Evolutionary conservation across 2,329 filamentous ascomycete genomes (phyloP).

Genomic region (Arthrocladium fulminans): DNA sequence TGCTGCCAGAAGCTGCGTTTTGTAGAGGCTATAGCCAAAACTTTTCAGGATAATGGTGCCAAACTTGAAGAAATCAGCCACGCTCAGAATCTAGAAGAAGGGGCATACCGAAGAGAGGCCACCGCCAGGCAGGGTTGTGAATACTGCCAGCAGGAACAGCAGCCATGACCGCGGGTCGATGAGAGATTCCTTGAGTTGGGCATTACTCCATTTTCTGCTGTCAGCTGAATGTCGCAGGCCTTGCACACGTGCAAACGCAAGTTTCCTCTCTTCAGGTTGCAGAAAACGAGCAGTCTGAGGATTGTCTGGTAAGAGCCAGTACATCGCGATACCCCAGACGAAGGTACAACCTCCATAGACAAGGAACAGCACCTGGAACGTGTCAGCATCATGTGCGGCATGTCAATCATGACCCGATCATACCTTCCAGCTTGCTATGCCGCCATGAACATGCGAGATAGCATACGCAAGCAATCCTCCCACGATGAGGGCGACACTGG

Average conservation of each 20-base stretch:
- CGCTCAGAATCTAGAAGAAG: neutral
- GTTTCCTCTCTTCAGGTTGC: constrained; percentile 4
- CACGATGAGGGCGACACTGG: constrained; percentile 13
- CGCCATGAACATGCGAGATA: constrained; percentile 13
- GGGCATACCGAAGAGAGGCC: constrained; percentile 20
- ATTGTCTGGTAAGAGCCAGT: constrained; percentile 22
- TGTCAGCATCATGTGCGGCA: neutral
- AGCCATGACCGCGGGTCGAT: constrained; percentile 28
- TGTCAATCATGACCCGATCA: neutral
- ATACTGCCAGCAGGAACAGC: constrained; percentile 24
- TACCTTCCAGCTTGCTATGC: constrained; percentile 11
- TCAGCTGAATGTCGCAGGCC: constrained; percentile 6
- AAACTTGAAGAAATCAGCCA: constrained; percentile 12
- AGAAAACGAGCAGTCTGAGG: constrained; percentile 13
- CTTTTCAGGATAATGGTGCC: constrained; percentile 19
- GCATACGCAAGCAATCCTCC: constrained; percentile 14
- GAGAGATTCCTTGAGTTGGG: constrained; percentile 28
- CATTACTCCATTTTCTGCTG: constrained; percentile 8
- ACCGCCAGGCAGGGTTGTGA: constrained; percentile 25
- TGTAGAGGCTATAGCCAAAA: constrained; percentile 21
- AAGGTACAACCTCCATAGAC: constrained; percentile 14
- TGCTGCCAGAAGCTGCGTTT: constrained; percentile 23
- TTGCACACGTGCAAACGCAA: constrained; percentile 8
- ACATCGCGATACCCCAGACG: constrained; percentile 27
- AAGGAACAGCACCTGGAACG: constrained; percentile 7